Base-by-base conservation (phyloP, 2,329 filamentous ascomycete genomes). In the Hortaea werneckii region DNA sequence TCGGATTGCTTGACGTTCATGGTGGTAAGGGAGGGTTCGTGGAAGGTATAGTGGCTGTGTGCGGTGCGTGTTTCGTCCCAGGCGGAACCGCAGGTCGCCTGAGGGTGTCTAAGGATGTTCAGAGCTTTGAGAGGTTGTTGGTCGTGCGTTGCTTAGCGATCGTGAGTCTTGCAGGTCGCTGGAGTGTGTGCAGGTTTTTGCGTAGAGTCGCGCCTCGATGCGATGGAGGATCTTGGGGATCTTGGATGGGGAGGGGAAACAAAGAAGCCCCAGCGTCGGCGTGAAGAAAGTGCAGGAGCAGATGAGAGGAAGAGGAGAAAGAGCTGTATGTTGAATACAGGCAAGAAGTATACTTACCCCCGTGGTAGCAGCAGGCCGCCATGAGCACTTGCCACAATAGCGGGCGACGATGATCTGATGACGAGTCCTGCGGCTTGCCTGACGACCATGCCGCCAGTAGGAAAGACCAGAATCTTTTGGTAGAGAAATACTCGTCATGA, bases 1-100 rank as follows among this genome's bases (percentile, higher is more conserved):
- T 58, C 55, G 34, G 66, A 48, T 9, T 61, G 63, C 37, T 50
- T 50, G 58, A 65, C 56, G 56, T 68, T 68, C 65, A 69, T 71
- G 42, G 29, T 60, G 55, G 48, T 34, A 48, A 50, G 41, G 35
- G 46, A 35, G 32, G 32, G 32, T 3, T 35, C 9, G 9, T n/a
- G n/a, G 32, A n/a, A 35, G 46, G 28, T 9, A 2, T 40, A 35
- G 39, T 30, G 49, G 48, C 26, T 41, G 35, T 6, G 30, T 29
- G 11, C 34, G 43, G 13, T 28, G 26, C 9, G 30, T 32, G 6
- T 7, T 32, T 43, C 13, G 41, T 35, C 7, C 6, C 11, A 35
- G 32, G n/a, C 32, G 32, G n/a, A 9, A n/a, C 32, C 32, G 32
- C 32, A n/a, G n/a, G 32, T 35, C 32, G 32, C 32, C 32, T 35